Evolutionary conservation across 768 basidiomycete genomes (phyloP).

Genomic region (Strobilomyces echinocephalus): DNA sequence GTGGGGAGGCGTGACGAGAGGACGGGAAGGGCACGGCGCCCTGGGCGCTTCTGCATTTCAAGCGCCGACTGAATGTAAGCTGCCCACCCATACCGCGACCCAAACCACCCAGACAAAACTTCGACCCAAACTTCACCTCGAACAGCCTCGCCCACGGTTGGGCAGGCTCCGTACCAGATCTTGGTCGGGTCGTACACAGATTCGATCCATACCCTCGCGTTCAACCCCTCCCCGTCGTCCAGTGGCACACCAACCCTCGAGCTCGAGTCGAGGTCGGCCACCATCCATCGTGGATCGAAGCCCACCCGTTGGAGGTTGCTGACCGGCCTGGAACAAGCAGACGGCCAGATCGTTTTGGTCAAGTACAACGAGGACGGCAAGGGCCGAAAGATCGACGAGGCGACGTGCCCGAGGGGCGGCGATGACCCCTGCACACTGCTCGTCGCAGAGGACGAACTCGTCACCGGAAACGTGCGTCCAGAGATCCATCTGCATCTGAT

Average conservation of each 20-base stretch:
- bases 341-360: constrained; percentile 62
- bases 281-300: constrained; percentile 75
- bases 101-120: too few species aligned
- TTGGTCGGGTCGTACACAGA: constrained; percentile 64
- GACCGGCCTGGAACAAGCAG: constrained; percentile 58
- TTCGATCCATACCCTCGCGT: constrained; percentile 56
- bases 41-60: too few species aligned
- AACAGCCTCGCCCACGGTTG: too few species aligned
- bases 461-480: constrained; percentile 68
- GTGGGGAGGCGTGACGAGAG: too few species aligned
- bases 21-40: too few species aligned
- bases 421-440: constrained; percentile 61
- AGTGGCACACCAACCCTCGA: constrained; percentile 48
- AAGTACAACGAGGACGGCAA: constrained; percentile 49
- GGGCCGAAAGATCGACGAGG: constrained; percentile 40
- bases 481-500: not conserved
- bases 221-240: constrained; percentile 52
- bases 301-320: constrained; percentile 51
- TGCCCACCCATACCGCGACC: too few species aligned
- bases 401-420: constrained; percentile 46
- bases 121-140: too few species aligned
- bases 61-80: too few species aligned
- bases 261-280: constrained; percentile 47
- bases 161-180: constrained; percentile 34
- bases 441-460: constrained; percentile 51